A percentile compares a stretch with the other conserved stretches of the same genome.
These are phyloP conservation scores for Physcomitrellopsis africana DNA, from an alignment of 225 moss, liverwort and hornwort species.

Conservation along the genomic window DNA sequence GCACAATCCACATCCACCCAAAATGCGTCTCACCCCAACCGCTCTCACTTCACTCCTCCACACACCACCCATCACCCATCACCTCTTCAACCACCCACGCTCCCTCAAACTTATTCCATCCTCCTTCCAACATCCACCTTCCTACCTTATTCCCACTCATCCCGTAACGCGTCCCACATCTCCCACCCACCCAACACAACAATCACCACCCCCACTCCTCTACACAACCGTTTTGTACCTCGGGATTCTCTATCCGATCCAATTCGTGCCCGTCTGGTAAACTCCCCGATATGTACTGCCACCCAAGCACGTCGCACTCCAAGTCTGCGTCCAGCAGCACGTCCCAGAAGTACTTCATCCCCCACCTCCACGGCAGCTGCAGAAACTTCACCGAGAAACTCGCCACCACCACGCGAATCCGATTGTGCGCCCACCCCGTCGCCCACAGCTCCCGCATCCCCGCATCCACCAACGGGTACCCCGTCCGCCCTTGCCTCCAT, in stretches of 20 bases:
- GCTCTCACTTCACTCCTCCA: too few relatives aligned
- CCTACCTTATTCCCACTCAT: too few relatives aligned
- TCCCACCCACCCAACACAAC: too few relatives aligned
- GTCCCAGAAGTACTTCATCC: slow-evolving; percentile 99
- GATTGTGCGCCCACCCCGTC: slow-evolving; percentile 96
- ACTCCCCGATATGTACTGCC: slow-evolving; percentile 99
- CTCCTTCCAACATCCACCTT: too few relatives aligned
- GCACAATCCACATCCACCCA: too few relatives aligned
- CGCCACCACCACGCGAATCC: slow-evolving; percentile 89
- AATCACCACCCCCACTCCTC: too few relatives aligned
- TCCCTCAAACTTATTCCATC: too few relatives aligned
- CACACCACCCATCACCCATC: too few relatives aligned
- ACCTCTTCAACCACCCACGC: too few relatives aligned
- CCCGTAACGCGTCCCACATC: too few relatives aligned
- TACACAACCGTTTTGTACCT: slow-evolving; percentile 48
- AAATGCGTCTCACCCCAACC: too few relatives aligned
- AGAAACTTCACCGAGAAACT: slow-evolving; percentile 98
- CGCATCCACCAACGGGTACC: slow-evolving; percentile 96
- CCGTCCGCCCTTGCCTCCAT: slow-evolving; percentile 98
- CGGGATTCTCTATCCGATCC: slow-evolving; percentile 95
- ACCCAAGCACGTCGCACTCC: slow-evolving; percentile 97
- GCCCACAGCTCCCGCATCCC: slow-evolving; percentile 99
- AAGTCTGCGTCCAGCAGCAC: slow-evolving; percentile 94
- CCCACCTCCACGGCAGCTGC: slow-evolving; percentile 99
- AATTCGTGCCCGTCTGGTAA: slow-evolving; percentile 96